A percentile compares a stretch with the other conserved stretches of the same genome.
phyloP scores from a whole-genome alignment of 768 basidiomycete genomes.

The Russula emetica region DNA sequence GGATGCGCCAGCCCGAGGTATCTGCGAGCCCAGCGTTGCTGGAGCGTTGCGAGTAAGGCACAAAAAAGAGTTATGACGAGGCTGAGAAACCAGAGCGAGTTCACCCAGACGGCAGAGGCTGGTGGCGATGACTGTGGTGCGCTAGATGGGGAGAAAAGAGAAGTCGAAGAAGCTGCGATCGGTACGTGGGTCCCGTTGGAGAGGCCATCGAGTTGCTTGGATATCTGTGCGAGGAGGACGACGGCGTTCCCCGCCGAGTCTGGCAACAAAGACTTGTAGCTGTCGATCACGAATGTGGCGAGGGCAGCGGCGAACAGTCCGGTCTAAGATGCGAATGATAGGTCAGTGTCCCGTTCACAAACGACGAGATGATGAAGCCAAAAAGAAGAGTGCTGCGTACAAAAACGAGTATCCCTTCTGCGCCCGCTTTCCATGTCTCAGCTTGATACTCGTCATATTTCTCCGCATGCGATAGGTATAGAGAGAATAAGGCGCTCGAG shows the following conservation, averaged over 20 bases:
- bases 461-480: conserved; percentile 20
- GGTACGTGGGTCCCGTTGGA: conserved; percentile 3
- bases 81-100: conserved; percentile 20
- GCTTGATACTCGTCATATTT: not conserved
- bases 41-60: conserved; percentile 18
- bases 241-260: conserved; percentile 12
- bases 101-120: conserved; percentile 12
- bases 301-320: conserved; percentile 20
- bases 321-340: conserved; percentile 4
- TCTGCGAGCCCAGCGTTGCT: conserved; percentile 19
- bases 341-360: not conserved
- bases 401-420: conserved; percentile 20
- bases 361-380: not conserved
- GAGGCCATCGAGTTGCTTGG: conserved; percentile 8
- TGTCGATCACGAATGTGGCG: conserved; percentile 23
- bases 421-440: conserved; percentile 13
- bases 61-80: conserved; percentile 16
- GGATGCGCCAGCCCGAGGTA: conserved; percentile 4
- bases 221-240: conserved; percentile 22
- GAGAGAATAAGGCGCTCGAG: conserved; percentile 9
- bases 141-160: not conserved
- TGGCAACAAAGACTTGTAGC: conserved; percentile 21
- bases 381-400: not conserved
- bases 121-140: conserved; percentile 1
- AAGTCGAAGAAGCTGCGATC: no score